Base-by-base conservation (phyloP, 768 basidiomycete species). In the Collybiopsis luxurians region DNA sequence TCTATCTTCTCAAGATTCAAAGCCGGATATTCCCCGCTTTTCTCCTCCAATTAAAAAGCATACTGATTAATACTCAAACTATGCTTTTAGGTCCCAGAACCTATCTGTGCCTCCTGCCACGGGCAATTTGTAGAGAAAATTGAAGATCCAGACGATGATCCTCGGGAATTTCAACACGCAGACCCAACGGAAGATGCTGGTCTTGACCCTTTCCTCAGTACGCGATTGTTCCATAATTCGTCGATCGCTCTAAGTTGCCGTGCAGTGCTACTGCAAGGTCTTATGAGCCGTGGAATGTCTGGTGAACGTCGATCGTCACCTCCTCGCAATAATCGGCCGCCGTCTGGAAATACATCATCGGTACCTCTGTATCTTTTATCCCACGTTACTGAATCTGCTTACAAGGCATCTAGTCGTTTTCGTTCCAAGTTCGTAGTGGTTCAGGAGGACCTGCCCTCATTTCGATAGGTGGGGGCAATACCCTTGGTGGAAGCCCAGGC, bases 41-140 rank as follows among this genome's bases (percentile, higher is more conserved):
- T n/a, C n/a, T n/a, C n/a, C n/a, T n/a, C n/a, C n/a, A n/a, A n/a
- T n/a, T n/a, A n/a, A n/a, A n/a, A n/a, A n/a, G n/a, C n/a, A n/a
- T n/a, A n/a, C n/a, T n/a, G n/a, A n/a, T n/a, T n/a, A n/a, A n/a
- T n/a, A 39, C 58, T 51, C 31, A 57, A 27, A 26, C 58, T 26
- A 55, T 62, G 60, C 60, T 47, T 50, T 23, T 66, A 93, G 91
- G 79, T 84, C 3, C 91, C 91, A 39, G 82, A 92, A 73, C 89
- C 91, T 12, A 81, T 86, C 43, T 96, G 93, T 69, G 84, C 92
- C 48, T 88, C 86, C 23, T 96, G 93, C 71, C 78, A 81, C 61
- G 80, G 92, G 5, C 79, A 84, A 19, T 96, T 96, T 64, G 88
- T 95, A 2, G 92, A 95, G 71, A 87, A 81, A 78, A 84, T 92